Conservation (phyloP, 1,284 basidiomycete species). For the Neonothopanus nambi region DNA sequence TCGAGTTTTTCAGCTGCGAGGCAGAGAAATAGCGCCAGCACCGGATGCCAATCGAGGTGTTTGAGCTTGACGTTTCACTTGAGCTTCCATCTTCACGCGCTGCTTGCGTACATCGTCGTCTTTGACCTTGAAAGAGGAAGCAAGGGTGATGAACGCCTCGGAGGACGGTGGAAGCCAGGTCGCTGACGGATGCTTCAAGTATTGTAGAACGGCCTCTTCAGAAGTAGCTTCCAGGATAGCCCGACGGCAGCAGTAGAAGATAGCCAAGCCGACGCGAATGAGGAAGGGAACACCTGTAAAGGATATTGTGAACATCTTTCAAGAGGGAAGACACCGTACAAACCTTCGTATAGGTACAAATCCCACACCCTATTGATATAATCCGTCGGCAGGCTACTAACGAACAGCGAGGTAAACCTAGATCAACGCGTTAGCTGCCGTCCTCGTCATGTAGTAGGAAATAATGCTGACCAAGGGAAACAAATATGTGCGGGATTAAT, state of each 20-base stretch:
- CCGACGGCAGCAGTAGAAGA: conserved; percentile 68
- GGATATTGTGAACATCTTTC: not conserved
- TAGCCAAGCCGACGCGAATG: conserved; percentile 76
- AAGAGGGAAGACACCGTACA: conserved; percentile 9
- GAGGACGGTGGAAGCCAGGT: conserved; percentile 54
- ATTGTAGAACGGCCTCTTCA: conserved; percentile 49
- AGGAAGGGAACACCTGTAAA: conserved; percentile 74
- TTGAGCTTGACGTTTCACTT: conserved; percentile 61
- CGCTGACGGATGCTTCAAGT: conserved; percentile 54
- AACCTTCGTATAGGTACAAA: conserved; percentile 85
- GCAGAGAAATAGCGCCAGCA: conserved; percentile 32
- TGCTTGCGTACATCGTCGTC: conserved; percentile 83
- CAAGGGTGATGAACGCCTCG: conserved; percentile 65
- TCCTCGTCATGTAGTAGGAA: not conserved
- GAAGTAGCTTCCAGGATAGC: conserved; percentile 52
- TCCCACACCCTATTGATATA: conserved; percentile 86
- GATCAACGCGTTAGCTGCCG: conserved; percentile 1
- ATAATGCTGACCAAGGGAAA: conserved; percentile 56
- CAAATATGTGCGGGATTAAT: conserved; percentile 60
- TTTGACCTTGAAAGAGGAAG: conserved; percentile 69
- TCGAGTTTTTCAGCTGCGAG: conserved; percentile 29
- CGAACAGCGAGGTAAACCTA: conserved; percentile 77
- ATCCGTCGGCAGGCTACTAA: conserved; percentile 74
- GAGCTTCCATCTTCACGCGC: conserved; percentile 68
- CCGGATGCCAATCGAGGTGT: conserved; percentile 21